Evolutionary conservation across 768 basidiomycete genomes (phyloP).

Genomic region (Mycena filopes): DNA sequence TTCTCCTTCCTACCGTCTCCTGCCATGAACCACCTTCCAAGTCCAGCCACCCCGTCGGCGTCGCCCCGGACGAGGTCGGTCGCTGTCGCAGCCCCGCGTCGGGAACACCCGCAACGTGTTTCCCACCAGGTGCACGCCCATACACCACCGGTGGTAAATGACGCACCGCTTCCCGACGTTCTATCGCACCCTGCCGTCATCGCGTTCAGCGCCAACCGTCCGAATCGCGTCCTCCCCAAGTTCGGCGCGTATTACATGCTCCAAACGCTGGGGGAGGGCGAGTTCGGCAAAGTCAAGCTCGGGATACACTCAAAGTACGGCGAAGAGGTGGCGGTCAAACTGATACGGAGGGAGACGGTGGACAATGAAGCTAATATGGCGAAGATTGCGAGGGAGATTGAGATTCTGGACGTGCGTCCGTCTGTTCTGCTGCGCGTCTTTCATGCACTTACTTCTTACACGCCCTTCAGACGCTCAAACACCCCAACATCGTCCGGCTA

Average conservation of each 20-base stretch:
- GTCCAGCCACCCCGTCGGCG: slow-evolving; percentile 35
- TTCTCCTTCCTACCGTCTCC: slow-evolving; percentile 14
- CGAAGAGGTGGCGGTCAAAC: slow-evolving; percentile 97
- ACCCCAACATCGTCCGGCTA: slow-evolving; percentile 97
- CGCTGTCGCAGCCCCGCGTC: slow-evolving; percentile 20
- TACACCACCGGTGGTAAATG: slow-evolving; percentile 5
- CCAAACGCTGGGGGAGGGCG: slow-evolving; percentile 97
- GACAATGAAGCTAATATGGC: slow-evolving; percentile 87
- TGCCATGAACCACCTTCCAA: slow-evolving; percentile 22
- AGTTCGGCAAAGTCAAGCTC: slow-evolving; percentile 98
- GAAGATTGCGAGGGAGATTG: slow-evolving; percentile 97
- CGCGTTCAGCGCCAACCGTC: slow-evolving; percentile 83
- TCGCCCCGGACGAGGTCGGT: slow-evolving; percentile 21
- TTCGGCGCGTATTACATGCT: slow-evolving; percentile 96
- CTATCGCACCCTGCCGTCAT: slow-evolving; percentile 87
- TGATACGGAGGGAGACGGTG: slow-evolving; percentile 92
- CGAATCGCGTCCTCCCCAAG: slow-evolving; percentile 83
- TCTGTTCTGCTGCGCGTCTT: slow-evolving; percentile 21
- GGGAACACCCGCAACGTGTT: slow-evolving; percentile 29
- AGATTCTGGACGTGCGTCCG: slow-evolving; percentile 86
- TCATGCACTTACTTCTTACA: slow-evolving; percentile 6
- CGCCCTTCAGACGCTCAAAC: slow-evolving; percentile 79
- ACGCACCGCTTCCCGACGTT: slow-evolving; percentile 70
- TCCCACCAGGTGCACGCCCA: slow-evolving; percentile 46
- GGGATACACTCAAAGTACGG: slow-evolving; percentile 93